Evolutionary conservation across 2,329 filamentous ascomycete genomes (phyloP), one percentile per base, ranked within the genome.

Genomic region (Penicillium sp.): DNA sequence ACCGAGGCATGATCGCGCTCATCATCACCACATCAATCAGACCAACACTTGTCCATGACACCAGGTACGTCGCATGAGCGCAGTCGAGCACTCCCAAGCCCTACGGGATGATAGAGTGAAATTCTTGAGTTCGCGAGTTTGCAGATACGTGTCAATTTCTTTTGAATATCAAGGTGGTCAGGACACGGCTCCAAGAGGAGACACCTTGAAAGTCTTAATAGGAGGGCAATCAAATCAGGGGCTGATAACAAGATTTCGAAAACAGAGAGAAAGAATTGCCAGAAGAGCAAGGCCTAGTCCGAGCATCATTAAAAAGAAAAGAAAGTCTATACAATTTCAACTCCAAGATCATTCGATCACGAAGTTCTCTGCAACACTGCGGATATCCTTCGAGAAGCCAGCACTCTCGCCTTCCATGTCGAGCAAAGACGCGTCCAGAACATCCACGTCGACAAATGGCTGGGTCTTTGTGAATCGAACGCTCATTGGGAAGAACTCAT

Each of bases 401-500:
- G 79, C 73, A 33, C 71, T 72, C 61, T 81, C 76, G 31, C 76
- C 78, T 52, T 76, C 76, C 71, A 78, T 76, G 50, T 81, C 79
- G 56, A 81, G 60, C 37, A 80, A 62, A n/a, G 74, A 73, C 22
- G 77, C 77, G 51, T 70, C 67, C 31, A 69, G 71, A 50, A 98
- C 94, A 79, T 97, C 92, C 64, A 99, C 91, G 70, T 97, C 92
- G 52, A 98, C 85, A 75, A 91, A 96, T 31, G 95, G 94, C 59
- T 84, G 86, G 43, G 87, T 85, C 84, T 96, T 97, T 63, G 86
- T 88, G 78, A 99, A 99, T 55, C 88, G 85, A 60, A 98, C 88
- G 55, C 86, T 89, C 93, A 99, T 98, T 1, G 95, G 95, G 87
- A 99, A 99, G 81, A 98, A 98, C 69, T 97, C 93, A 57, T 91